phyloP scores from a whole-genome alignment of 2,329 filamentous ascomycete species.

The Diaporthe velutina region DNA sequence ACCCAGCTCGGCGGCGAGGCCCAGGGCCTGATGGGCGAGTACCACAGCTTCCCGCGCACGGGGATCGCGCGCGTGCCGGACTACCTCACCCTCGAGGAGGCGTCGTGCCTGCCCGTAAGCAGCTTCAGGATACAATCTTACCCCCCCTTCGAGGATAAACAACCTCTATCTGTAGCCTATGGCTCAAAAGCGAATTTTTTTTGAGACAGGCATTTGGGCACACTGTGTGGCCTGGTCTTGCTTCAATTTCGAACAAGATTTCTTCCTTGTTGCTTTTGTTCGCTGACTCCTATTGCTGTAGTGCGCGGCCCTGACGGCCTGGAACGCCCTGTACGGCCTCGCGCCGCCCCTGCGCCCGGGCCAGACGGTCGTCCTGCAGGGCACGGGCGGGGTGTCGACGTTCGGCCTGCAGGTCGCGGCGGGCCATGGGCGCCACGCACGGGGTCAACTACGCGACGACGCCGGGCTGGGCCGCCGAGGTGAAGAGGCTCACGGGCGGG shows the following conservation, averaged over 20 bases:
- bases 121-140: too few relatives aligned
- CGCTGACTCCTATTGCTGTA: too few relatives aligned
- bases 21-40: conserved; percentile 19
- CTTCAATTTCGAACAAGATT: too few relatives aligned
- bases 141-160: too few relatives aligned
- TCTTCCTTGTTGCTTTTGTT: too few relatives aligned
- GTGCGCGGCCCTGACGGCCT: conserved; percentile 11
- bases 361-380: conserved; percentile 7
- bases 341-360: background rate
- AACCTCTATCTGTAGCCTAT: too few relatives aligned
- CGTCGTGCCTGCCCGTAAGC: background rate
- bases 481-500: conserved; percentile 44
- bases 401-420: conserved; percentile 49
- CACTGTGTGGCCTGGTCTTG: too few relatives aligned
- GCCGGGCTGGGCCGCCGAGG: conserved; percentile 42
- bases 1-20: conserved; percentile 10
- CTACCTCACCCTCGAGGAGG: background rate
- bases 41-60: background rate
- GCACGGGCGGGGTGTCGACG: background rate
- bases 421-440: conserved; percentile 62
- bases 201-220: too few relatives aligned
- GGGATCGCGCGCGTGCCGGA: background rate
- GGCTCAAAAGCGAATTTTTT: too few relatives aligned
- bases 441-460: conserved; percentile 62
- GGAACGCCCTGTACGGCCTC: conserved; percentile 10